Base-by-base conservation (phyloP, 345 rosid species). In the Acer negundo region DNA sequence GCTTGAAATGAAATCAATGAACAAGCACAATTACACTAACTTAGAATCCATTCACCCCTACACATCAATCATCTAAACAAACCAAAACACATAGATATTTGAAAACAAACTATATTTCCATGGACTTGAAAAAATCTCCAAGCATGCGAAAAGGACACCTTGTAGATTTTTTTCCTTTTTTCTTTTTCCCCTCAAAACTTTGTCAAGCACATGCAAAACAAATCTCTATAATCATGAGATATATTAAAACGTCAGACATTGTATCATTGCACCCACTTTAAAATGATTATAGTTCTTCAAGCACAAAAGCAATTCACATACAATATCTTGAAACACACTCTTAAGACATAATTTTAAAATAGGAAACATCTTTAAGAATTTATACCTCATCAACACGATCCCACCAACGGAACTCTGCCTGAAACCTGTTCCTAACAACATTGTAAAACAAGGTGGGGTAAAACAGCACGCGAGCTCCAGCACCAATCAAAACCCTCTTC, bases 361-460 rank as follows among this genome's bases (percentile, higher is more conserved):
- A 68, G 9, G 13, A 24, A 38, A 71, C 62, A 55, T 10, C 7
- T 13, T 1, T 51, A 7, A 0, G 35, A 69, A 55, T 9, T 12
- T 76, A 78, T 90, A 96, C 99, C 98, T 94, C 86, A 26, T 85
- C 92, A 3, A 94, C 92, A 42, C 94, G 81, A 82, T 96, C 98
- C 99, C 99, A 96, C 99, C 99, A 96, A 6, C 92, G 92, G 80
- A 96, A 96, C 77, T 94, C 99, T 4, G 94, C 3, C 87, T 94
- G 91, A 59, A 91, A 70, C 90, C 83, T 93, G 84, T 96, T 96
- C 87, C 99, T 92, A 70, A 96, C 91, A 81, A 94, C 93, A 86
- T 96, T 96, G 87, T 94, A 96, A 53, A 92, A 44, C 81, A 96
- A 70, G 10, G 99, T 96, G 0, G 98, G 97, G 81, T 94, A 96